A percentile compares a stretch with the other conserved stretches of the same genome.
These are phyloP conservation scores for Trichosporon sp. DNA, from an alignment of 1,284 basidiomycete species.

Conservation along the genomic window DNA sequence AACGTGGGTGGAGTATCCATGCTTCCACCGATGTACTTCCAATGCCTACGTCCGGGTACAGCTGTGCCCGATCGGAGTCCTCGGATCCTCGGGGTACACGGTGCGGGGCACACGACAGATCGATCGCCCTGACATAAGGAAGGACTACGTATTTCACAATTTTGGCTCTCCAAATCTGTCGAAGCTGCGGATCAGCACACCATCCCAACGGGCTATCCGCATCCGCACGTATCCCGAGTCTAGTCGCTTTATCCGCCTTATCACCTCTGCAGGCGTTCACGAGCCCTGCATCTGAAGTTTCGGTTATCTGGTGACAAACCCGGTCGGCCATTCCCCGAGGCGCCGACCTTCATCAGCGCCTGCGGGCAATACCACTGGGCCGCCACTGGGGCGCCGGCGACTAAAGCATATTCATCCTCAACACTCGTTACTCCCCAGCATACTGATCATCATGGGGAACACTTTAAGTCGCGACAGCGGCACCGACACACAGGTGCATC, in stretches of 20 bases:
- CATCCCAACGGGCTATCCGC: not conserved
- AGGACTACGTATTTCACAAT: not conserved
- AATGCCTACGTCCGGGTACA: not conserved
- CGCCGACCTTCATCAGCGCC: no score
- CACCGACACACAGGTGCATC: not conserved
- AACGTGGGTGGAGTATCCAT: no score
- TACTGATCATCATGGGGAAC: not conserved
- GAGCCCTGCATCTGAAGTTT: no score
- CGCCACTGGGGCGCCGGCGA: no score
- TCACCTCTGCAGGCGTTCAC: no score
- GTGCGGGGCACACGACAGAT: not conserved
- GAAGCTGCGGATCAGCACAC: not conserved
- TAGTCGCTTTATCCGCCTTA: not conserved
- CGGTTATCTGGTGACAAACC: no score
- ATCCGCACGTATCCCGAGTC: not conserved
- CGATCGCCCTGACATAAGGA: not conserved
- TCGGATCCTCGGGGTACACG: no score
- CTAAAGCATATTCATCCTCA: no score
- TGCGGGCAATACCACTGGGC: no score
- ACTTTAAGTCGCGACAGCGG: not conserved
- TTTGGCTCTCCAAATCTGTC: not conserved
- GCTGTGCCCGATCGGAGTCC: not conserved
- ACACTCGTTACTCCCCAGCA: no score
- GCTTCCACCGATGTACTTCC: not conserved
- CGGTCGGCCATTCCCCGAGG: no score